Percentiles rank a stretch among this genome's conserved stretches.
phyloP scores from a whole-genome alignment of 768 basidiomycete species.

The Leucosporidium scottii region DNA sequence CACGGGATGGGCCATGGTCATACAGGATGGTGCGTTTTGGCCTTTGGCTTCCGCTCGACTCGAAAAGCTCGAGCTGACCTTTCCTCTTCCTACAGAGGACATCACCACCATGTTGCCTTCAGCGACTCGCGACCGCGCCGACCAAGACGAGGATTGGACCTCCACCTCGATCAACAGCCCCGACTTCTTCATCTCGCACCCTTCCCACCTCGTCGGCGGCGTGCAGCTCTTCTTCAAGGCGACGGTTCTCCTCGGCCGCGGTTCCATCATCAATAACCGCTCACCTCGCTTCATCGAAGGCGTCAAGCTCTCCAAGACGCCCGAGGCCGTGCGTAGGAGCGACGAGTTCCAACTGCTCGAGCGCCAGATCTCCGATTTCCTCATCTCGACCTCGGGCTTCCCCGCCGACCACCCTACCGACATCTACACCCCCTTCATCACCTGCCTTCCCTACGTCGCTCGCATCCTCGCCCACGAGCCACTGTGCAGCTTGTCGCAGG shows the following conservation, averaged over 20 bases:
- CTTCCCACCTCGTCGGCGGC: slow-evolving; percentile 16
- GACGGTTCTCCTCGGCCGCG: slow-evolving; percentile 12
- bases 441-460: slow-evolving; percentile 19
- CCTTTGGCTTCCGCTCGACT: neutral
- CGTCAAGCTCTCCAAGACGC: too few relatives aligned
- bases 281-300: too few relatives aligned
- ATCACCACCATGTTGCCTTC: too few relatives aligned
- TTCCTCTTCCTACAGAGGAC: too few relatives aligned
- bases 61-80: too few relatives aligned
- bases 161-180: neutral
- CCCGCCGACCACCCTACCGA: slow-evolving; percentile 12
- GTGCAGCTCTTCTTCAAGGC: slow-evolving; percentile 19
- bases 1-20: slow-evolving; percentile 31
- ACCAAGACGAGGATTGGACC: neutral
- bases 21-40: slow-evolving; percentile 14
- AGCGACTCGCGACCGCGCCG: too few relatives aligned
- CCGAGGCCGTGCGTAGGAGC: slow-evolving; percentile 8
- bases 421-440: slow-evolving; percentile 4
- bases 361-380: slow-evolving; percentile 19
- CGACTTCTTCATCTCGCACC: slow-evolving; percentile 18
- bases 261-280: neutral
- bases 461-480: slow-evolving; percentile 34
- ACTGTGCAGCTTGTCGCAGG: slow-evolving; percentile 9
- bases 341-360: slow-evolving; percentile 32
- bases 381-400: neutral